Conservation (phyloP, 768 basidiomycete species). For the Pleurotus pulmonarius region DNA sequence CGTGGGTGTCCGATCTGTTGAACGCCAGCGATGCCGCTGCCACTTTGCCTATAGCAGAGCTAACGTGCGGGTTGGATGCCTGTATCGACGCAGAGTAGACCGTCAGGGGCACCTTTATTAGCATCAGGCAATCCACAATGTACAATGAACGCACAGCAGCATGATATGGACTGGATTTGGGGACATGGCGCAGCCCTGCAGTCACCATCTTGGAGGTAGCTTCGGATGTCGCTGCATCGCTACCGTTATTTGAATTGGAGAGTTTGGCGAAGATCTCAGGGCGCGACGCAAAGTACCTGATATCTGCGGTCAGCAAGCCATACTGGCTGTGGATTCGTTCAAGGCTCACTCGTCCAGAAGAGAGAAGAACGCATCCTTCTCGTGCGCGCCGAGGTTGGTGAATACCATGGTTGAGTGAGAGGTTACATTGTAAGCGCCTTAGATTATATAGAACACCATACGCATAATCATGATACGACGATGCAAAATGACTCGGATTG, state of each 20-base stretch:
- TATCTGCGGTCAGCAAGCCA: neutral
- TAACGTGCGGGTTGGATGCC: slow-evolving; percentile 37
- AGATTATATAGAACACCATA: too few relatives aligned
- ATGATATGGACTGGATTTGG: slow-evolving; percentile 31
- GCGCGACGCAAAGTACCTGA: slow-evolving; percentile 71
- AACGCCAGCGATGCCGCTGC: slow-evolving; percentile 54
- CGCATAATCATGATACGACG: too few relatives aligned
- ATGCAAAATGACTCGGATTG: too few relatives aligned
- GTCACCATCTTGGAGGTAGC: slow-evolving; percentile 19
- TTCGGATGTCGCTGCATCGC: slow-evolving; percentile 11
- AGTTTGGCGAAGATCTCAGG: slow-evolving; percentile 55
- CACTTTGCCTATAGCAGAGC: slow-evolving; percentile 46
- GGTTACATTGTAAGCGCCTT: too few relatives aligned
- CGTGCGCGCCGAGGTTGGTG: slow-evolving; percentile 55
- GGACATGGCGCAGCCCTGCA: slow-evolving; percentile 17
- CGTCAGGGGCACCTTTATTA: too few relatives aligned
- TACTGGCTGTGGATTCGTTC: too few relatives aligned
- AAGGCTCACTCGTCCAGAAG: slow-evolving; percentile 71
- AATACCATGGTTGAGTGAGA: slow-evolving; percentile 54
- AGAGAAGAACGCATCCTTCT: slow-evolving; percentile 80
- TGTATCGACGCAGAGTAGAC: slow-evolving; percentile 12
- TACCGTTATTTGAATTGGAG: slow-evolving; percentile 13
- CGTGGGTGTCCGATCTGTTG: slow-evolving; percentile 18
- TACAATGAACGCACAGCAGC: slow-evolving; percentile 27
- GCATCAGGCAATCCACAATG: neutral